phyloP scores from a whole-genome alignment of 768 basidiomycete species.

The Agaricus subrufescens region DNA sequence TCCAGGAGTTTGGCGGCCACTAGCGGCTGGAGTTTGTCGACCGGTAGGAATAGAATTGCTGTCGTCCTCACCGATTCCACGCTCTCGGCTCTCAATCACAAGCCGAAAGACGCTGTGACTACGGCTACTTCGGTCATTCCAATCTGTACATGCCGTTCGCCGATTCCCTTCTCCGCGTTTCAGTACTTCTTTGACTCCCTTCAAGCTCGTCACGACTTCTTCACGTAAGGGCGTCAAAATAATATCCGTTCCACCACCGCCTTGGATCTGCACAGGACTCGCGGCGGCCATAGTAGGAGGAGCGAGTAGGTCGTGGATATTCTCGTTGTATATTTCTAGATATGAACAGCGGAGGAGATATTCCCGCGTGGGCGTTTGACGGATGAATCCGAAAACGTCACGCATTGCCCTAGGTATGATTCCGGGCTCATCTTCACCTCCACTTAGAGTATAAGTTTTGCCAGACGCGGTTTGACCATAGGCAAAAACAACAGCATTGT shows the following conservation, averaged over 20 bases:
- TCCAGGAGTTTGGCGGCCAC: constrained; percentile 42
- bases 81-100: constrained; percentile 84
- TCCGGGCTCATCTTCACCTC: constrained; percentile 80
- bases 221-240: constrained; percentile 77
- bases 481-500: constrained; percentile 93
- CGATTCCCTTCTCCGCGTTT: constrained; percentile 82
- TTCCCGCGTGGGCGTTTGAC: constrained; percentile 70
- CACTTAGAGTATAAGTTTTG: constrained; percentile 55
- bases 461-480: constrained; percentile 86
- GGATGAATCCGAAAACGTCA: constrained; percentile 86
- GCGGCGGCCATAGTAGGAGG: constrained; percentile 49
- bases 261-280: constrained; percentile 71
- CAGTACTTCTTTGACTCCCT: constrained; percentile 81
- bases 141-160: constrained; percentile 94
- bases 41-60: constrained; percentile 38
- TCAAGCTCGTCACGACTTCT: constrained; percentile 89
- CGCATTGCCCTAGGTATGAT: constrained; percentile 92
- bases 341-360: constrained; percentile 96
- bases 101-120: constrained; percentile 94
- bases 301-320: constrained; percentile 80
- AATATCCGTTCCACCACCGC: constrained; percentile 56
- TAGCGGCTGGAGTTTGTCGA: constrained; percentile 32
- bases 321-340: constrained; percentile 96
- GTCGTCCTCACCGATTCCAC: constrained; percentile 45
- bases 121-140: constrained; percentile 93